A percentile compares a stretch with the other conserved stretches of the same genome.
Conservation (phyloP, 352 stramenopile species). For the Thalassiosira livingstoniorum region DNA sequence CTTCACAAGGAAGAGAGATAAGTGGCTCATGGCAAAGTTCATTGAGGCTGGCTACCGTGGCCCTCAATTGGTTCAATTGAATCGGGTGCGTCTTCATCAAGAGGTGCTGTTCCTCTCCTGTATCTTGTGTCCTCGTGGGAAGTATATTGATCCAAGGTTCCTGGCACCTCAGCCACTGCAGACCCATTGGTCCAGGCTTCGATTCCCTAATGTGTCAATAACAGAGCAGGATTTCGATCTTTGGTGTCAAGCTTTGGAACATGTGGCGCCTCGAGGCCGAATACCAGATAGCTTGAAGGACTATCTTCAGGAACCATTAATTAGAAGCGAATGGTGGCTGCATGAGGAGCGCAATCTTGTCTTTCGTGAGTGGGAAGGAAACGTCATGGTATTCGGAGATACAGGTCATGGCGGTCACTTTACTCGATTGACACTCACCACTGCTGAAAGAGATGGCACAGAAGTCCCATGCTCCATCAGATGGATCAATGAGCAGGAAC, state of each 20-base stretch:
- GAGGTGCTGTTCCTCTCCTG: slow-evolving; percentile 39
- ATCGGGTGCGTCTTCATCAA: slow-evolving; percentile 36
- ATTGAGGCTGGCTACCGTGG: not conserved
- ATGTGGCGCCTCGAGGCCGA: not conserved
- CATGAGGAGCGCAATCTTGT: not conserved
- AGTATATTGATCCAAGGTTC: not conserved
- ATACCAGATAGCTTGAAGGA: not conserved
- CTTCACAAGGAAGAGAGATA: no score
- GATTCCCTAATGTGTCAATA: not conserved
- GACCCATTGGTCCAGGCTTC: slow-evolving; percentile 1
- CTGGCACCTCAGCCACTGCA: not conserved
- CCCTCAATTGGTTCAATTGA: slow-evolving; percentile 3
- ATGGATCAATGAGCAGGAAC: not conserved
- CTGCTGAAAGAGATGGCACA: not conserved
- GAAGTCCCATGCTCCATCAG: not conserved
- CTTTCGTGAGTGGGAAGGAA: not conserved
- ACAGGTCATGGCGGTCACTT: not conserved
- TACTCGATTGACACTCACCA: not conserved
- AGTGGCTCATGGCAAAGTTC: slow-evolving; percentile 34
- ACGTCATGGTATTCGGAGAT: not conserved
- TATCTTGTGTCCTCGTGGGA: slow-evolving; percentile 1
- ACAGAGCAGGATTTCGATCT: not conserved
- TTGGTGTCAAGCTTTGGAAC: not conserved
- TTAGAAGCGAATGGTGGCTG: not conserved
- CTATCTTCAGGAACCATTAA: not conserved